Evolutionary conservation across 2,329 filamentous ascomycete genomes (phyloP).

Genomic region (Fusarium beomiforme): DNA sequence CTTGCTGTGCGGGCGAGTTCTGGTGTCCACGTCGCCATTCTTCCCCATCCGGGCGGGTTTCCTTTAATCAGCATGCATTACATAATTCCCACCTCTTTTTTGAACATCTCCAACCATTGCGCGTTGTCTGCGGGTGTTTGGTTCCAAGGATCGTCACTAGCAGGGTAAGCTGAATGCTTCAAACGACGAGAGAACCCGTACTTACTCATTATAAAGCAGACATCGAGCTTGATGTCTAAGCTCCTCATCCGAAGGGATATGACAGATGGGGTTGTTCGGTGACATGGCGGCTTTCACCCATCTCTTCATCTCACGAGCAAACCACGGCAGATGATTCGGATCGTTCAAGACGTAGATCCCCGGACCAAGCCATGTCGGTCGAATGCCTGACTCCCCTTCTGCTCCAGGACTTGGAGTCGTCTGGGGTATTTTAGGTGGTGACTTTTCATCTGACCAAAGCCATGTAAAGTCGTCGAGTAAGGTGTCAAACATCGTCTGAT

Average conservation of each 20-base stretch:
- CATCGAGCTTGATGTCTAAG: constrained; percentile 47
- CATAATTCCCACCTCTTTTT: constrained; percentile 60
- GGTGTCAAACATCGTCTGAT: neutral
- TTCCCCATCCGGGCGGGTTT: rapidly evolving
- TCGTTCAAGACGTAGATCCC: constrained; percentile 40
- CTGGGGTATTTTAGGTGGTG: neutral
- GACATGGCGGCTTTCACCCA: constrained; percentile 47
- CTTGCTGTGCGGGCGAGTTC: too few relatives aligned
- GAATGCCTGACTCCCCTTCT: constrained; percentile 1
- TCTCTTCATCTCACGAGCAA: constrained; percentile 41
- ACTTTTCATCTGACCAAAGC: neutral
- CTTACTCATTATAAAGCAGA: constrained; percentile 48
- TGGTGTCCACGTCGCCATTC: too few relatives aligned
- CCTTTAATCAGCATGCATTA: neutral
- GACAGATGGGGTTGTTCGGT: constrained; percentile 46
- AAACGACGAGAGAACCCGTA: rapidly evolving
- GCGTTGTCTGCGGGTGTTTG: constrained; percentile 66
- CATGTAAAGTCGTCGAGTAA: neutral
- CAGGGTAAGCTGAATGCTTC: neutral
- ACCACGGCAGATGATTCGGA: constrained; percentile 39
- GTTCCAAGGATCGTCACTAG: constrained; percentile 67
- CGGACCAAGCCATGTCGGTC: constrained; percentile 27
- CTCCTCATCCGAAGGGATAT: constrained; percentile 50
- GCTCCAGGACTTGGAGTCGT: neutral
- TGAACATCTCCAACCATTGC: constrained; percentile 67